phyloP scores from a whole-genome alignment of 495 filamentous ascomycete genomes.

The Talaromyces liani region DNA sequence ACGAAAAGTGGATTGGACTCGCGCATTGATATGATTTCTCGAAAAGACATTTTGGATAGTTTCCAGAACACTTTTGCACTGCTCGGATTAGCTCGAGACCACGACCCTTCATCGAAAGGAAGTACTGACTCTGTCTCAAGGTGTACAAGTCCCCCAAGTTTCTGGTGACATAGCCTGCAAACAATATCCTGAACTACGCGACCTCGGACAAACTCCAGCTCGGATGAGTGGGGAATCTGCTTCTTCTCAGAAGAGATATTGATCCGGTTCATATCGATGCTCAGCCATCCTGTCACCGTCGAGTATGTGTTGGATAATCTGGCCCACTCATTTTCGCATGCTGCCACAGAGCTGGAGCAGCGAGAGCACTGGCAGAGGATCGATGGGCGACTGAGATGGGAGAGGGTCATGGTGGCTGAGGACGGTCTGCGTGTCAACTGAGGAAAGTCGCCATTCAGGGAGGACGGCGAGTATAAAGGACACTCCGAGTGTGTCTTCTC shows the following conservation, averaged over 20 bases:
- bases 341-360: slow-evolving; percentile 41
- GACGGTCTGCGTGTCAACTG: not conserved
- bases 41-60: slow-evolving; percentile 35
- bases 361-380: slow-evolving; percentile 35
- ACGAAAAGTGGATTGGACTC: slow-evolving; percentile 34
- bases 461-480: not conserved
- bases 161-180: slow-evolving; percentile 41
- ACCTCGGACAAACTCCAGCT: slow-evolving; percentile 31
- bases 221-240: slow-evolving; percentile 34
- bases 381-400: slow-evolving; percentile 31
- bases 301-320: slow-evolving; percentile 36
- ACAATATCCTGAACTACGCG: slow-evolving; percentile 34
- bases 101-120: too few species aligned
- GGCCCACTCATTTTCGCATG: slow-evolving; percentile 42
- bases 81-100: not conserved
- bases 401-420: slow-evolving; percentile 29
- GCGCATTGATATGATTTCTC: slow-evolving; percentile 40
- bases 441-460: not conserved
- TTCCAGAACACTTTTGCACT: slow-evolving; percentile 41
- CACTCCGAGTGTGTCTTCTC: not conserved
- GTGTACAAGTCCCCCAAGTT: slow-evolving; percentile 29
- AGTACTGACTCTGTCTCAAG: slow-evolving; percentile 24
- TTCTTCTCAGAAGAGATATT: slow-evolving; percentile 34
- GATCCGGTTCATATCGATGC: slow-evolving; percentile 36
- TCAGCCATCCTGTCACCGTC: slow-evolving; percentile 35